Percentiles rank a stretch among this genome's conserved stretches.
These are phyloP conservation scores for Cardiospermum halicacabum DNA, from an alignment of 345 rosid species.

Conservation along the genomic window DNA sequence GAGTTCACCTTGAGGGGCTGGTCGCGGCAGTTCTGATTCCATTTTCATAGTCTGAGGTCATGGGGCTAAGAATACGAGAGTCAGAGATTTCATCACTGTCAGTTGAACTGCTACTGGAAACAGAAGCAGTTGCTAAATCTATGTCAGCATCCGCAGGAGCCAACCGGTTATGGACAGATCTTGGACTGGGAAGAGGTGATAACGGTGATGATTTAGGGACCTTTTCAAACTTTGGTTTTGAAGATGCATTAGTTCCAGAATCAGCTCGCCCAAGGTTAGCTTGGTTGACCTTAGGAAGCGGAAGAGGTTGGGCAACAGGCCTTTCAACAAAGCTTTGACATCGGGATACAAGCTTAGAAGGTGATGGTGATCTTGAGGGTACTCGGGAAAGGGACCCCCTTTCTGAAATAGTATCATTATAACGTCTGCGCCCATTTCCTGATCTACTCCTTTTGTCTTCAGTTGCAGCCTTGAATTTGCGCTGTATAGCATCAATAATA, in stretches of 20 bases:
- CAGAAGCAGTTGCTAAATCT: conserved; percentile 63
- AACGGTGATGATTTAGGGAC: conserved; percentile 35
- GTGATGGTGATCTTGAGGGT: conserved; percentile 71
- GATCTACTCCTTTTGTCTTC: conserved; percentile 49
- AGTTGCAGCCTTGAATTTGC: conserved; percentile 51
- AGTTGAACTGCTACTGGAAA: conserved; percentile 60
- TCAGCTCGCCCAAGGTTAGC: conserved; percentile 34
- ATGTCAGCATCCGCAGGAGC: conserved; percentile 43
- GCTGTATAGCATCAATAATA: conserved; percentile 54
- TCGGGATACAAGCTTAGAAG: conserved; percentile 60
- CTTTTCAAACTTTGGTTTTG: conserved; percentile 45
- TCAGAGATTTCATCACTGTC: conserved; percentile 62
- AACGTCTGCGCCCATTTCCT: conserved; percentile 42
- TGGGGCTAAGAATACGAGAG: conserved; percentile 57
- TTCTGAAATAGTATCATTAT: conserved; percentile 49
- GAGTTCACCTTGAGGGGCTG: conserved; percentile 62
- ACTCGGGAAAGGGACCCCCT: conserved; percentile 62
- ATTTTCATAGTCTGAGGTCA: conserved; percentile 70
- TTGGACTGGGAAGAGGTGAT: conserved; percentile 69
- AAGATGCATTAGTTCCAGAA: conserved; percentile 42
- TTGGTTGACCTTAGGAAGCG: conserved; percentile 54
- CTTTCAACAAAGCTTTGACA: conserved; percentile 85
- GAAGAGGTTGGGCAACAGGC: conserved; percentile 77
- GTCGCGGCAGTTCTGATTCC: conserved; percentile 46
- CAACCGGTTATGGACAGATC: conserved; percentile 35